These are phyloP conservation scores for Cicer pinnatifidum DNA, from an alignment of 306 rosid species.

Conservation along the genomic window DNA sequence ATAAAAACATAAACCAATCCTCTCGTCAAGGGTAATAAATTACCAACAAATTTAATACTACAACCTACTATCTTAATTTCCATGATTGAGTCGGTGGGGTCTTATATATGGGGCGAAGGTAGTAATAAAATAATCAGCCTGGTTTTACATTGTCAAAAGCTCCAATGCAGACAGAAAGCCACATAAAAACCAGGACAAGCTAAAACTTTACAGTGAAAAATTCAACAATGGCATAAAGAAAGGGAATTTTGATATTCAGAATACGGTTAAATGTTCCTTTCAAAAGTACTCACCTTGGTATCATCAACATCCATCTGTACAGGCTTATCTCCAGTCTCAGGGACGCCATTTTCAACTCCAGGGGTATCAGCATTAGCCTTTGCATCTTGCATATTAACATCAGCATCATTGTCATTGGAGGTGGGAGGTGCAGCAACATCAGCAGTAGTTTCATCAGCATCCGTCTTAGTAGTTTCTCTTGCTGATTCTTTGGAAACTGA, in stretches of 20 bases:
- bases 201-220: not conserved
- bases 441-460: constrained; percentile 66
- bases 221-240: not conserved
- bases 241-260: not conserved
- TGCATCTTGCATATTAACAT: constrained; percentile 78
- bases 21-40: too few relatives aligned
- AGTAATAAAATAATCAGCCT: not conserved
- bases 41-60: too few relatives aligned
- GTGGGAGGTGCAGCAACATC: constrained; percentile 58
- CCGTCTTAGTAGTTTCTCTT: constrained; percentile 64
- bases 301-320: constrained; percentile 79
- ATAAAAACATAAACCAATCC: too few relatives aligned
- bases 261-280: constrained; percentile 3
- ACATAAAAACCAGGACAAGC: constrained; percentile 10
- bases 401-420: constrained; percentile 51
- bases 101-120: too few relatives aligned
- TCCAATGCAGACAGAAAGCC: not conserved
- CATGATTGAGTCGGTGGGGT: too few relatives aligned
- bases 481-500: constrained; percentile 66
- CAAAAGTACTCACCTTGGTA: constrained; percentile 56
- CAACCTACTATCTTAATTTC: too few relatives aligned
- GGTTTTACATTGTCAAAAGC: not conserved
- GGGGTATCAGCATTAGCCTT: constrained; percentile 58
- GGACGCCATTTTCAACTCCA: constrained; percentile 61
- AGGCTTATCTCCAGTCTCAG: constrained; percentile 74